A percentile compares a stretch with the other conserved stretches of the same genome.
Conservation (phyloP, 2,329 filamentous ascomycete species). For the Mollisiaceae sp. region DNA sequence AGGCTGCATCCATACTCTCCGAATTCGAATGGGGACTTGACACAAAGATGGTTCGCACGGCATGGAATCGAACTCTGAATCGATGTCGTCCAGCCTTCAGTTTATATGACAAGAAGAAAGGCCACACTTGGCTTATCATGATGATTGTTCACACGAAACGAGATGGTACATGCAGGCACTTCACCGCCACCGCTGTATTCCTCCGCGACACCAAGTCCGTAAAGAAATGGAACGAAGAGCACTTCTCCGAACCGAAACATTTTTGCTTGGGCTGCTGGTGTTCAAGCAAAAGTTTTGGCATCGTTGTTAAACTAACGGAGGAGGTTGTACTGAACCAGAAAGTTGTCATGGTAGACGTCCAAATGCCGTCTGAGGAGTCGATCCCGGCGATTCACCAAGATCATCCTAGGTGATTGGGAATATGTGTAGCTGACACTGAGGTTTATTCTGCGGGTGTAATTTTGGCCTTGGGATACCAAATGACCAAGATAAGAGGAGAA, state of each 20-base stretch:
- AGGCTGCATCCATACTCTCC: conserved; percentile 1
- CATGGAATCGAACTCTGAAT: conserved; percentile 3
- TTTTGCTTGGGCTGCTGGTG: background rate
- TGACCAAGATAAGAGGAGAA: no score
- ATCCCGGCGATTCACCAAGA: background rate
- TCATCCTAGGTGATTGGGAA: background rate
- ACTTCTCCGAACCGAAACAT: background rate
- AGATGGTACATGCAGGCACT: background rate
- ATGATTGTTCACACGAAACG: conserved; percentile 2
- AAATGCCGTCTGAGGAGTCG: background rate
- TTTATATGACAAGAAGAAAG: background rate
- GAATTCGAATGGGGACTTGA: conserved; percentile 4
- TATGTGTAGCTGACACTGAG: no score
- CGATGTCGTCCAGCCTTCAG: background rate
- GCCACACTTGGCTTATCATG: conserved; percentile 2
- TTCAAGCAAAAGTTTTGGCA: background rate
- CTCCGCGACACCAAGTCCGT: background rate
- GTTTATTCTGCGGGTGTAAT: no score
- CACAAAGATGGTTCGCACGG: conserved; percentile 1
- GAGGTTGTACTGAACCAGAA: conserved; percentile 7
- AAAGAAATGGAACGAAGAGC: background rate
- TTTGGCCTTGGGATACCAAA: no score
- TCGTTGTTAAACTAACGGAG: background rate
- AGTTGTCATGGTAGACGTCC: conserved; percentile 2
- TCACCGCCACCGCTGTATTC: background rate